Base-by-base conservation (phyloP, 306 rosid genomes). In the Pterocarpus macrocarpus region DNA sequence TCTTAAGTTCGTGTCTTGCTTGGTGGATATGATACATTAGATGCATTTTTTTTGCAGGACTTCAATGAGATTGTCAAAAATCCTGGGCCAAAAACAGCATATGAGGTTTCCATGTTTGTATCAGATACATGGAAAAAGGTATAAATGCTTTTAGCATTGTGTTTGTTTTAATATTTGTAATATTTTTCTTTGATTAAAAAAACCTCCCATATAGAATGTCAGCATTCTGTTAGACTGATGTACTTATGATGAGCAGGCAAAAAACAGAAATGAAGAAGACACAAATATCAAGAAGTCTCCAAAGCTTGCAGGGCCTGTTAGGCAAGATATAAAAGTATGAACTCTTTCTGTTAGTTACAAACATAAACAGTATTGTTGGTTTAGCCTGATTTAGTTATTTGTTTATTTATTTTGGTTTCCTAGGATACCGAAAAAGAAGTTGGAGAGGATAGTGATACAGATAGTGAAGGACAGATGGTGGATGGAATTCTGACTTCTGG, bases 61-160 rank as follows among this genome's bases (percentile, higher is more conserved):
- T 82, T 88, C 53, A 77, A 87, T 67, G 93, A 89, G 75, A 84
- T 90, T 75, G 77, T 83, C 62, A 67, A 78, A 88, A 90, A 88
- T 79, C 93, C 95, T 15, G 94, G 93, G 78, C 93, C 91, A 35
- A 90, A 90, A 87, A 92, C 97, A 15, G 86, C 96, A 34, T 85
- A 75, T 81, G 99, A 95, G 43, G 98, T 93, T 82, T 82, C 99
- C 82, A 82, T 95, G 69, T 88, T 89, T 85, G 94, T 89, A 16
- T 88, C 94, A 15, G 93, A 90, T 84, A 39, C 84, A 14, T 93
- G 97, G 98, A 88, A 87, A 81, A 95, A 91, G 98, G 99, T 94
- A 14, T 65, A 7, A 77, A 16, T 64, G 30, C 16, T 22, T 13
- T 50, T 30, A 2, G 5, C 53, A 33, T 30, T 43, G 57, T 70